Base-by-base conservation (phyloP, 1,284 basidiomycete species). In the Microbotryum silenes-acaulis region DNA sequence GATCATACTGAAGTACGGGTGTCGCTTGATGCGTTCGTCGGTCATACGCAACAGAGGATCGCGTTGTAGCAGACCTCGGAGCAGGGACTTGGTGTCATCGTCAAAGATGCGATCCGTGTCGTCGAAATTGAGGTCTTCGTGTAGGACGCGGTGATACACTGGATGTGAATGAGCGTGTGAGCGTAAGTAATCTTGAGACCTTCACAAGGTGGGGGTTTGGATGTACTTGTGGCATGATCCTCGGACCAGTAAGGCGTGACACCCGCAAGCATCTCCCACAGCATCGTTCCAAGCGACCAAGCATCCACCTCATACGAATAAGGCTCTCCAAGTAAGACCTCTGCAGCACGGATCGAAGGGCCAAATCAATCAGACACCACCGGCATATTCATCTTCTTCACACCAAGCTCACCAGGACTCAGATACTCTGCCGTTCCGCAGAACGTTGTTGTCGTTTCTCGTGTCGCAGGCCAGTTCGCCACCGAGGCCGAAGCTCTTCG, bases 231-330 rank as follows among this genome's bases (percentile, higher is more conserved):
- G 50, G 89, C 85, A 75, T 93, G 91, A 71, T 91, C 91, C 72
- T 89, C 87, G 23, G 89, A 88, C 87, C 87, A 92, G 76, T 91
- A 96, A 3, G 92, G 92, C 8, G 90, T 93, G 12, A 59, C 88
- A 44, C 89, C 90, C 48, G 86, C 88, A 75, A 91, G 78, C 85
- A 94, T 93, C 78, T 97, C 94, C 75, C 89, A 92, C 61, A 97
- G 78, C 87, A 97, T 96, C 64, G 92, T 97, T 21, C 93, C 93
- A 72, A 96, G 88, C 67, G 88, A 89, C 92, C 93, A 97, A 89
- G 91, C 94, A 74, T 97, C 93, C 23, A 94, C 91, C 70, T 93
- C 89, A 73, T 93, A 97, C 66, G 87, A 87, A 75, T 97, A 97
- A 21, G 88, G 83, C 67, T 88, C 77, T 5, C 91, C 89, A 72